Evolutionary conservation across 805 yeast species (phyloP).

Genomic region (Kuraishia molischiana): DNA sequence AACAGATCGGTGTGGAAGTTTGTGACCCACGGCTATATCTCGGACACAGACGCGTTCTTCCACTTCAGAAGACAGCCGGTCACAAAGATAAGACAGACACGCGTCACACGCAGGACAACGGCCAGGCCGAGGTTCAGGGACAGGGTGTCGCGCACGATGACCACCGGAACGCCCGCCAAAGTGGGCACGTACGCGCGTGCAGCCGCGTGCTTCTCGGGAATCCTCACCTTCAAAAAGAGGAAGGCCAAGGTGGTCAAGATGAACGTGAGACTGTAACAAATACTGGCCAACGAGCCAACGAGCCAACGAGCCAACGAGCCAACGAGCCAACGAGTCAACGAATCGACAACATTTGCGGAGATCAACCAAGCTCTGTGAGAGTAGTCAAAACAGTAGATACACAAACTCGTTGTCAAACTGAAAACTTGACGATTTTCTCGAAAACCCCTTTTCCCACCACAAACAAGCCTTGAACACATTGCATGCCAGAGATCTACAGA

Average conservation of each 20-base stretch:
- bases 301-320: too few species aligned
- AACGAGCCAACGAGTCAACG: too few species aligned
- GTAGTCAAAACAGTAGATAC: too few species aligned
- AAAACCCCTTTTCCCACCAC: too few species aligned
- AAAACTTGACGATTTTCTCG: too few species aligned
- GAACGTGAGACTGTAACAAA: not conserved
- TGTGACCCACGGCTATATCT: constrained; percentile 22
- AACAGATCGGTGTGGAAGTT: constrained; percentile 19
- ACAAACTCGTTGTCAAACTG: too few species aligned
- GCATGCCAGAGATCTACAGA: too few species aligned
- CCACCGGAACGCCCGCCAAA: not conserved
- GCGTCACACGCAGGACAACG: constrained; percentile 12
- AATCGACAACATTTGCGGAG: too few species aligned
- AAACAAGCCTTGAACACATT: too few species aligned
- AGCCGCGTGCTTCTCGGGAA: not conserved
- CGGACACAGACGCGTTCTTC: constrained; percentile 21
- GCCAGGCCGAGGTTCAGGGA: constrained; percentile 3
- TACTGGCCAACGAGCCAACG: too few species aligned
- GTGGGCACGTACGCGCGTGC: not conserved
- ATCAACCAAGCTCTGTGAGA: too few species aligned
- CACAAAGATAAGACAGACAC: constrained; percentile 20
- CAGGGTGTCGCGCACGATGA: constrained; percentile 1
- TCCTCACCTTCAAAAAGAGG: not conserved
- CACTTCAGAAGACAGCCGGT: constrained; percentile 5
- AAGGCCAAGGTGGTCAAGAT: not conserved